A percentile compares a stretch with the other conserved stretches of the same genome.
Evolutionary conservation across 768 basidiomycete species (phyloP).

Genomic region (Termitomyces bulborhizus): DNA sequence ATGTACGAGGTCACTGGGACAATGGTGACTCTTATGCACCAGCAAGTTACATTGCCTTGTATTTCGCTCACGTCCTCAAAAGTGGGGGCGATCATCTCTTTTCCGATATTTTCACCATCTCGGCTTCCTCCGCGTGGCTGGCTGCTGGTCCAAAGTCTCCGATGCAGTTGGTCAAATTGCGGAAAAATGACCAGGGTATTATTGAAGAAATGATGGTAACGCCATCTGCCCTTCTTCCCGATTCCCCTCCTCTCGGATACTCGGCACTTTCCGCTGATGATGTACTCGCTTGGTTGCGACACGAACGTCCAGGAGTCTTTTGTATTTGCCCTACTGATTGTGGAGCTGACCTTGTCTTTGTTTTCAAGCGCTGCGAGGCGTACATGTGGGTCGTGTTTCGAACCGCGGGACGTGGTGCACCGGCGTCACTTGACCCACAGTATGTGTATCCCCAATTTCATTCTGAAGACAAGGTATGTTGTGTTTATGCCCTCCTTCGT

Average conservation of each 20-base stretch:
- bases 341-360: not conserved
- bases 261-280: not conserved
- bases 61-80: not conserved
- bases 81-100: not conserved
- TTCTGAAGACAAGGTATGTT: not conserved
- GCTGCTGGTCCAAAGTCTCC: not conserved
- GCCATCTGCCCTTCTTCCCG: not conserved
- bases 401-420: not conserved
- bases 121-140: not conserved
- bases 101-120: not conserved
- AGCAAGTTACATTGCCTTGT: not conserved
- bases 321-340: conserved; percentile 1
- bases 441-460: not conserved
- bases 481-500: not conserved
- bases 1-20: not conserved
- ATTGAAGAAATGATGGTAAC: not conserved
- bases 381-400: not conserved
- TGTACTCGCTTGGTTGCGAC: not conserved
- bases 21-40: not conserved
- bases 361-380: not conserved
- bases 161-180: not conserved
- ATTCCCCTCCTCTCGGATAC: not conserved
- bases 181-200: not conserved
- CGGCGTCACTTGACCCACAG: not conserved
- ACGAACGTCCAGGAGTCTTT: not conserved